A percentile compares a stretch with the other conserved stretches of the same genome.
phyloP scores from a whole-genome alignment of 495 filamentous ascomycete species.

The Aspergillus nidulans region DNA sequence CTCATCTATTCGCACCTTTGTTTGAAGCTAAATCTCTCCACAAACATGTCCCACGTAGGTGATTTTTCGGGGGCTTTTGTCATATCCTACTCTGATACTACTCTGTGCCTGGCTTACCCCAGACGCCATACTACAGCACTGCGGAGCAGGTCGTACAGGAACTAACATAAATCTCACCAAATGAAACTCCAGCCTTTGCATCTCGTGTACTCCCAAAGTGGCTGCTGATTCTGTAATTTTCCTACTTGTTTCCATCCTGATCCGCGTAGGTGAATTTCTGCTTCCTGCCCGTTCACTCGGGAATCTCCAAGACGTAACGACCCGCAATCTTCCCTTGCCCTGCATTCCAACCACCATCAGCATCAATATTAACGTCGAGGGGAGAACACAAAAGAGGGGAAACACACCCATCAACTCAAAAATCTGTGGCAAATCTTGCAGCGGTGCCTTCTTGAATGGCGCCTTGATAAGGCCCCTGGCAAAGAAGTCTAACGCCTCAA shows the following conservation, averaged over 20 bases:
- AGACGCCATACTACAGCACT: background rate
- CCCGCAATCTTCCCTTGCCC: slow-evolving; percentile 76
- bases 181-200: too few relatives aligned
- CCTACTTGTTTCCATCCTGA: too few relatives aligned
- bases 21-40: background rate
- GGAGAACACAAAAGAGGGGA: background rate
- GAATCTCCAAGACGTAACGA: slow-evolving; percentile 77
- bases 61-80: background rate
- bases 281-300: slow-evolving; percentile 33
- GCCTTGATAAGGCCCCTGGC: slow-evolving; percentile 74
- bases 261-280: too few relatives aligned
- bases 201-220: background rate
- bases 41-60: background rate
- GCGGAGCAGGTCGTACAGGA: background rate
- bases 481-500: slow-evolving; percentile 91
- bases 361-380: background rate
- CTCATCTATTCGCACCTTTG: background rate
- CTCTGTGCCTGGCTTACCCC: background rate
- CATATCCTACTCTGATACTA: background rate
- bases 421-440: slow-evolving; percentile 71
- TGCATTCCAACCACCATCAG: slow-evolving; percentile 14
- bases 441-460: slow-evolving; percentile 76
- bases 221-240: too few relatives aligned
- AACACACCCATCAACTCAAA: slow-evolving; percentile 63
- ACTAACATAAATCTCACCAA: background rate